Percentiles rank a stretch among this genome's conserved stretches.
Conservation (phyloP, 2,329 filamentous ascomycete species). For the Trichoderma atrobrunneum region DNA sequence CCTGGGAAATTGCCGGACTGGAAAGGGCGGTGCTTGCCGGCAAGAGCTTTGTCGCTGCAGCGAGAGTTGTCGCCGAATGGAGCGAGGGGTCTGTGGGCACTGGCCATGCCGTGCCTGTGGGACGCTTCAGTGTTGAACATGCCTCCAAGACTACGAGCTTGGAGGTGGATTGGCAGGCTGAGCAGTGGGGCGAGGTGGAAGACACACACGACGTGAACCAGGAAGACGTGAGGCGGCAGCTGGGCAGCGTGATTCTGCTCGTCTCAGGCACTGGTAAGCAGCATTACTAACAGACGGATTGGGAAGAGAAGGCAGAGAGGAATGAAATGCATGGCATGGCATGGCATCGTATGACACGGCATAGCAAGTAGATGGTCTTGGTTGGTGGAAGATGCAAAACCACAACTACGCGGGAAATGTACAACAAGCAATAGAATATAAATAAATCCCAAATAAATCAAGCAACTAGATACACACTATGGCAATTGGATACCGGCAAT, state of each 20-base stretch:
- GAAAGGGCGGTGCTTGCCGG: constrained; percentile 81
- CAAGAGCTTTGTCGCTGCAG: constrained; percentile 80
- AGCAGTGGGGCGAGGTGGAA: constrained; percentile 93
- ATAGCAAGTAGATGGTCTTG: not conserved
- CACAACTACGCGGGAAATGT: not conserved
- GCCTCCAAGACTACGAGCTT: constrained; percentile 74
- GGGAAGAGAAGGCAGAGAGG: not conserved
- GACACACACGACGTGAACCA: constrained; percentile 96
- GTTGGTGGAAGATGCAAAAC: not conserved
- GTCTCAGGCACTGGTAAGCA: constrained; percentile 58
- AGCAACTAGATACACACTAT: not conserved
- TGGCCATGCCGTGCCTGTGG: constrained; percentile 36
- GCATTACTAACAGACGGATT: not conserved
- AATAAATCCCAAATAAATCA: not conserved
- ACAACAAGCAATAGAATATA: constrained; percentile 3
- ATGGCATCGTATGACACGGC: not conserved
- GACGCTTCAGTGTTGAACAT: constrained; percentile 73
- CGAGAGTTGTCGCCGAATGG: constrained; percentile 81
- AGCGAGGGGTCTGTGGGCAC: constrained; percentile 65
- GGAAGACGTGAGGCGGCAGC: constrained; percentile 82
- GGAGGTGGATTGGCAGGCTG: constrained; percentile 87
- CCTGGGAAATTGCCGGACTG: constrained; percentile 81
- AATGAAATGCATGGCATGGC: not conserved
- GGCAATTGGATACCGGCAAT: not conserved
- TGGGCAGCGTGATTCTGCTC: constrained; percentile 81